phyloP scores from a whole-genome alignment of 495 filamentous ascomycete genomes.

The Pyrenula massariospora region DNA sequence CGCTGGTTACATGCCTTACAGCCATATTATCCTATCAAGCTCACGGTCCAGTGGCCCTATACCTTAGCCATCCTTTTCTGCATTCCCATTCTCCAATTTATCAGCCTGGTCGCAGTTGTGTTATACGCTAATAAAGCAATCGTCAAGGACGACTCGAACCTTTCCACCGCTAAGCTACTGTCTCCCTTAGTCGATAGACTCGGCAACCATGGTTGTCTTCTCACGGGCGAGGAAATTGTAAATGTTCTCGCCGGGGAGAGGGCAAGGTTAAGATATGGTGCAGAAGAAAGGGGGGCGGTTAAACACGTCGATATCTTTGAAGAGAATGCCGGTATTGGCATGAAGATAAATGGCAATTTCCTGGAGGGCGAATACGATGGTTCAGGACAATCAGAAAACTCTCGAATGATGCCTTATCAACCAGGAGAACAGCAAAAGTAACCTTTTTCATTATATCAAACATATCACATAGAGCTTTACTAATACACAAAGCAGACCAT shows the following conservation, averaged over 20 bases:
- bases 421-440: no score
- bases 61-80: not conserved
- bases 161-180: not conserved
- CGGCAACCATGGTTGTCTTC: not conserved
- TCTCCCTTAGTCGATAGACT: not conserved
- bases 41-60: not conserved
- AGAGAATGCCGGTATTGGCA: not conserved
- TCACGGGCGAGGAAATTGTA: not conserved
- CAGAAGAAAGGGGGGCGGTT: not conserved
- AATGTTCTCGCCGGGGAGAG: not conserved
- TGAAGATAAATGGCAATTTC: not conserved
- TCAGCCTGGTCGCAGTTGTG: not conserved
- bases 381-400: not conserved
- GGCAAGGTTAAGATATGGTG: not conserved
- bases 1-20: not conserved
- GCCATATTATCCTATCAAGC: not conserved
- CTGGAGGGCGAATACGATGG: not conserved
- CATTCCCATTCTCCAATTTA: not conserved
- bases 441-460: no score
- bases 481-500: no score
- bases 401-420: no score
- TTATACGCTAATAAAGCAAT: not conserved
- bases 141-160: not conserved
- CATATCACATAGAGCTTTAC: no score
- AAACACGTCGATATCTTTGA: not conserved